Base-by-base conservation (phyloP, 352 stramenopile genomes). In the Pilasporangium apinafurcum region DNA sequence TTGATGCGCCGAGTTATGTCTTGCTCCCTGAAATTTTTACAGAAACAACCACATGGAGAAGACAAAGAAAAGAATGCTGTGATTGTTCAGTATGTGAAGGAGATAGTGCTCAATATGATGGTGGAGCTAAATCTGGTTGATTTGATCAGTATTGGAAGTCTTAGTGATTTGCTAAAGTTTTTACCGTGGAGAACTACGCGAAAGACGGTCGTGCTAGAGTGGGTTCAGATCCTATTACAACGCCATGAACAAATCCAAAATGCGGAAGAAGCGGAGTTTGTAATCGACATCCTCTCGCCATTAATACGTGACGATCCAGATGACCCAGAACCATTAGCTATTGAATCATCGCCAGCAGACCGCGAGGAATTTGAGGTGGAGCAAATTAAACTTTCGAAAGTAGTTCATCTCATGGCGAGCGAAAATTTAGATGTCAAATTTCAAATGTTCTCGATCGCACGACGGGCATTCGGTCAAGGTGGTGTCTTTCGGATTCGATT, bases 361-460 rank as follows among this genome's bases (percentile, higher is more conserved):
- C 57, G 66, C 30, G 53, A 83, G 56, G 69, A 65, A 4, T 86
- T 92, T 53, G 83, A 87, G 54, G 44, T 70, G 25, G 94, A 98
- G 50, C 88, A 97, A 51, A 62, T 83, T 14, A 65, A 95, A 12
- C 71, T 99, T 18, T 87, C 92, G 13, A 96, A 96, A 44, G 51
- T 98, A 5, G 60, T 98, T 14, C 90, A 98, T 53, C 53, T 98
- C n/a, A 66, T 99, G 17, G 17, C 74, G 78, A 64, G 93, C 62
- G 37, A 83, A 75, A 74, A 78, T 64, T 32, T 85, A 6, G 62
- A 83, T 16, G 47, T 62, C 28, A 65, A 72, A 32, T 85, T 79
- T 43, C 55, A 62, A 14, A 71, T 87, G 37, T 85, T 83, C 35
- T 62, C 62, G 3, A 43, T 77, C 12, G 84, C 85, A 3, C 63